These are phyloP conservation scores for Epichloe gansuensis DNA, from an alignment of 2,329 filamentous ascomycete genomes.

Conservation along the genomic window DNA sequence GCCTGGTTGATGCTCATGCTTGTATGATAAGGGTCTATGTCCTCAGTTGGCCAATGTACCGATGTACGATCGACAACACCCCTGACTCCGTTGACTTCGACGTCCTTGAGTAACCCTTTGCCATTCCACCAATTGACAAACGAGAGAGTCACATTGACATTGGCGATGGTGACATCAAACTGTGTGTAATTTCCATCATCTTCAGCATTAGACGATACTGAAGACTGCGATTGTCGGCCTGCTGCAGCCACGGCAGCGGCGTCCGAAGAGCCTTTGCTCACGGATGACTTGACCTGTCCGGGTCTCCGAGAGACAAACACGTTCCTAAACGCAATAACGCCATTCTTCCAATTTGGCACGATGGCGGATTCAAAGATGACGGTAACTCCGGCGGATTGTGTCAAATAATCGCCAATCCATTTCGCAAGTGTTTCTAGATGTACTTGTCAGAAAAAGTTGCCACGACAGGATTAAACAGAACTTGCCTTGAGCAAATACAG, in stretches of 20 bases:
- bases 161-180: constrained; percentile 89
- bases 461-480: neutral
- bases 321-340: constrained; percentile 92
- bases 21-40: constrained; percentile 71
- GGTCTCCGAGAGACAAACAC: constrained; percentile 90
- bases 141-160: constrained; percentile 89
- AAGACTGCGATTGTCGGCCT: constrained; percentile 38
- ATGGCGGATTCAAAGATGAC: constrained; percentile 97
- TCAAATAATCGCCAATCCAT: constrained; percentile 92
- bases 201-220: constrained; percentile 23
- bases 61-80: constrained; percentile 86
- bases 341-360: constrained; percentile 88
- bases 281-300: constrained; percentile 67
- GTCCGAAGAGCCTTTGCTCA: constrained; percentile 84
- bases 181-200: constrained; percentile 97
- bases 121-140: constrained; percentile 99
- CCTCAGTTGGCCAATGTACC: constrained; percentile 53
- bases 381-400: constrained; percentile 81
- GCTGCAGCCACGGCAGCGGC: constrained; percentile 79
- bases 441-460: constrained; percentile 9
- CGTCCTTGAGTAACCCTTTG: constrained; percentile 79
- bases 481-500: constrained; percentile 83
- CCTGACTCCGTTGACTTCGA: constrained; percentile 86
- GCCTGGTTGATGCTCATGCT: constrained; percentile 75
- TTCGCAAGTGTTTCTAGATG: constrained; percentile 74